These are phyloP conservation scores for Sungouiozyma intestinalis DNA, from an alignment of 805 yeast species.

Conservation along the genomic window DNA sequence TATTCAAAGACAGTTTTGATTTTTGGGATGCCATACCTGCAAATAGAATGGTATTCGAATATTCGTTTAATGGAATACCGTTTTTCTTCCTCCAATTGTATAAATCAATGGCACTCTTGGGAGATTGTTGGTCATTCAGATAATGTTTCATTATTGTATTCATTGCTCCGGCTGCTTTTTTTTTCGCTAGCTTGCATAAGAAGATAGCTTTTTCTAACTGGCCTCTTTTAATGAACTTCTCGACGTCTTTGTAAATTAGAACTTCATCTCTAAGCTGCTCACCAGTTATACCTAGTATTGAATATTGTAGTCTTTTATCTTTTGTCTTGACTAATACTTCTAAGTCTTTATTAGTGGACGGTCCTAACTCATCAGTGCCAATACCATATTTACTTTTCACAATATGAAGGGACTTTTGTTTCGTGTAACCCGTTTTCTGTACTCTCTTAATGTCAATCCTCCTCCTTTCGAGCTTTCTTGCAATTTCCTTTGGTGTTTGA, in stretches of 20 bases:
- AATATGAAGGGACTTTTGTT: conserved; percentile 20
- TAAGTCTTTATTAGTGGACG: conserved; percentile 28
- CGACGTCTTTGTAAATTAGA: conserved; percentile 43
- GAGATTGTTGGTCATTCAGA: conserved; percentile 31
- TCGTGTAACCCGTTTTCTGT: conserved; percentile 21
- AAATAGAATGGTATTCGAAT: conserved; percentile 37
- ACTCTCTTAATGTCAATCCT: conserved; percentile 11
- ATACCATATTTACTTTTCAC: conserved; percentile 9
- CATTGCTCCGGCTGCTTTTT: conserved; percentile 48
- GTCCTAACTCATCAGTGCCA: conserved; percentile 25
- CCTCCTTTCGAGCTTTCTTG: conserved; percentile 10
- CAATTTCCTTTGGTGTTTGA: conserved; percentile 15
- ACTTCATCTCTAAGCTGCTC: conserved; percentile 49
- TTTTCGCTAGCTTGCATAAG: conserved; percentile 38
- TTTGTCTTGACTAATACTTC: conserved; percentile 23
- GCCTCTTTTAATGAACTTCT: conserved; percentile 40
- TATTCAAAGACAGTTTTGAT: conserved; percentile 24
- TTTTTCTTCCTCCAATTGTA: conserved; percentile 51
- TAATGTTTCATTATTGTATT: conserved; percentile 49
- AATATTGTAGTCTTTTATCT: conserved; percentile 40
- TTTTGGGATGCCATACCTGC: conserved; percentile 34
- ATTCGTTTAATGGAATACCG: conserved; percentile 44
- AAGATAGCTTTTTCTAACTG: conserved; percentile 44
- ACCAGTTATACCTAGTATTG: conserved; percentile 49
- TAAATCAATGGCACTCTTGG: conserved; percentile 40